Conservation (phyloP, 1,139 yeast species). For the Hansenula sp. region DNA sequence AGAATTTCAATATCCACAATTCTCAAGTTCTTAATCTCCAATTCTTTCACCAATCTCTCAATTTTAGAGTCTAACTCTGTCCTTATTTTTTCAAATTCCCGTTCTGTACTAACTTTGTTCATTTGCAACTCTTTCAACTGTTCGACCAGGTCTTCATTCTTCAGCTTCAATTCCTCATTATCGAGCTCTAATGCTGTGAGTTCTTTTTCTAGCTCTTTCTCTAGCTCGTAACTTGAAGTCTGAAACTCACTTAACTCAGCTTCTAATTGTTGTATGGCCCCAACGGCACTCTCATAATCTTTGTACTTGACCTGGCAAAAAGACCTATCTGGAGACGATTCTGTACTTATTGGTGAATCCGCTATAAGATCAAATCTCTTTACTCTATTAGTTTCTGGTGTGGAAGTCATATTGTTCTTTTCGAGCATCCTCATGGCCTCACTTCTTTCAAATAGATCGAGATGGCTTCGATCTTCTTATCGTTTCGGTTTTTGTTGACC, state of each 20-base stretch:
- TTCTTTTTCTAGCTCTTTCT: constrained; percentile 27
- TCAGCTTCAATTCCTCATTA: constrained; percentile 17
- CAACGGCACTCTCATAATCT: constrained; percentile 24
- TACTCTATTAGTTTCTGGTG: background rate
- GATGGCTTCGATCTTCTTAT: background rate
- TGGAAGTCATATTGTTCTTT: background rate
- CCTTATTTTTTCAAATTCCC: constrained; percentile 10
- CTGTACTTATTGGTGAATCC: background rate
- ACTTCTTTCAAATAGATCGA: background rate
- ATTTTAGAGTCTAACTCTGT: constrained; percentile 11
- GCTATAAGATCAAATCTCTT: constrained; percentile 13
- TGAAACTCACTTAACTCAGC: constrained; percentile 25
- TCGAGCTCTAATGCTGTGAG: constrained; percentile 19
- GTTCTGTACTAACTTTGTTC: constrained; percentile 10
- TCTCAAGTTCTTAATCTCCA: constrained; percentile 17
- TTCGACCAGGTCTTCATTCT: constrained; percentile 10
- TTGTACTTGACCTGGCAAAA: constrained; percentile 19
- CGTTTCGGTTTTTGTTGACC: background rate
- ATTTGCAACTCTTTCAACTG: constrained; percentile 15
- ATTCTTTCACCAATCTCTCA: constrained; percentile 15
- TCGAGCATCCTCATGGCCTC: too few species aligned
- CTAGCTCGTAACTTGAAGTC: constrained; percentile 25
- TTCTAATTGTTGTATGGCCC: constrained; percentile 24
- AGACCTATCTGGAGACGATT: constrained; percentile 11
- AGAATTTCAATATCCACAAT: constrained; percentile 26